phyloP scores from a whole-genome alignment of 371 early-diverging fungal species.

The Choanephora cucurbitarum region DNA sequence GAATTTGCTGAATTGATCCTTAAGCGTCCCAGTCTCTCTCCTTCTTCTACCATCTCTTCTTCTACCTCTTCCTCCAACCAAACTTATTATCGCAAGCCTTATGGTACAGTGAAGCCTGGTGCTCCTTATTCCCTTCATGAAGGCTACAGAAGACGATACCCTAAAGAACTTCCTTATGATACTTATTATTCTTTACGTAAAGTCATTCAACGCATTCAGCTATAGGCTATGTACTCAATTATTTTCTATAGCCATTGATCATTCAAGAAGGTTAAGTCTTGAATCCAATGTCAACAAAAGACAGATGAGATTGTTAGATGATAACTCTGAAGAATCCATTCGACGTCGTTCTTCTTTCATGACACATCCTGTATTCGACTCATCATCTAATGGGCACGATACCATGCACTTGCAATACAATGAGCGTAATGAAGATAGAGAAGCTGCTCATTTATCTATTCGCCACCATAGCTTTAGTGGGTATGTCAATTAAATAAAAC shows the following conservation, averaged over 20 bases:
- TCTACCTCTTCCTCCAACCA: conserved; percentile 4
- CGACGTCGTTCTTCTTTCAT: not conserved
- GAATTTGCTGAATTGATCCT: conserved; percentile 25
- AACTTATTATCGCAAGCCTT: not conserved
- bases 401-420: not conserved
- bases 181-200: conserved; percentile 10
- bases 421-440: not conserved
- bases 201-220: not conserved
- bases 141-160: not conserved
- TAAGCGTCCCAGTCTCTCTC: conserved; percentile 19
- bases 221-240: not conserved
- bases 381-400: not conserved
- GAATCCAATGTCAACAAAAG: conserved; percentile 4
- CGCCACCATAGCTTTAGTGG: not conserved
- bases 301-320: not conserved
- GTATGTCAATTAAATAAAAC: not conserved
- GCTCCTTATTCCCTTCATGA: conserved; percentile 1
- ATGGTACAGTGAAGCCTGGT: not conserved
- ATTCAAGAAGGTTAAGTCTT: conserved; percentile 14
- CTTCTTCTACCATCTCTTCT: conserved; percentile 17
- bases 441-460: not conserved
- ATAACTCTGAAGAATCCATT: not conserved
- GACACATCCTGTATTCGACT: not conserved
- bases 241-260: conserved; percentile 7
- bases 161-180: not conserved